phyloP scores from a whole-genome alignment of 257 asterid genomes.

The Ilex asprella region DNA sequence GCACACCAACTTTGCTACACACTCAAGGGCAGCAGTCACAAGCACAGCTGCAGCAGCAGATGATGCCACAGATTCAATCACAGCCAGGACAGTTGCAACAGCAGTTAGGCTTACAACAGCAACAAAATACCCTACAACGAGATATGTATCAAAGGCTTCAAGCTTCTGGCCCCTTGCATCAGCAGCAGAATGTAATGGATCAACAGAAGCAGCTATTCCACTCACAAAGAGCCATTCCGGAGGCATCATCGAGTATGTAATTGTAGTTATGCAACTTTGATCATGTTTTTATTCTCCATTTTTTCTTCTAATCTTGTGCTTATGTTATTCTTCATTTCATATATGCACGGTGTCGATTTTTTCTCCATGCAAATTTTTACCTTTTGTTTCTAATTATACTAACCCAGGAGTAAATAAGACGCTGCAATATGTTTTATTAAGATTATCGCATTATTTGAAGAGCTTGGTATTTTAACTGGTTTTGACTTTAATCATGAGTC shows the following conservation, averaged over 20 bases:
- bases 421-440: neutral
- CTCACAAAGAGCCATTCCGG: constrained; percentile 64
- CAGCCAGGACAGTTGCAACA: constrained; percentile 82
- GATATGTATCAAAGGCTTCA: constrained; percentile 84
- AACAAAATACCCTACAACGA: constrained; percentile 50
- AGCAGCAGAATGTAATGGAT: constrained; percentile 60
- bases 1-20: constrained; percentile 47
- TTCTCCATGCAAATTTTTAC: neutral
- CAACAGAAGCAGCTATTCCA: constrained; percentile 79
- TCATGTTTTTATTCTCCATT: no score
- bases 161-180: constrained; percentile 70
- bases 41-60: constrained; percentile 73
- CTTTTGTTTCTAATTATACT: neutral
- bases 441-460: no score
- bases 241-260: constrained; percentile 68
- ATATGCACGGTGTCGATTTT: constrained; percentile 10
- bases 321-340: no score
- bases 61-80: constrained; percentile 82
- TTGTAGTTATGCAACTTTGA: constrained; percentile 1
- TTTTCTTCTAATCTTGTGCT: no score
- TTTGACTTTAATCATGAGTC: no score
- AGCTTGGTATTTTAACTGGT: no score
- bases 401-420: neutral
- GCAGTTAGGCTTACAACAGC: constrained; percentile 71
- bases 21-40: constrained; percentile 71